phyloP scores from a whole-genome alignment of 2,329 filamentous ascomycete genomes.

The Paradendryphiella salina region DNA sequence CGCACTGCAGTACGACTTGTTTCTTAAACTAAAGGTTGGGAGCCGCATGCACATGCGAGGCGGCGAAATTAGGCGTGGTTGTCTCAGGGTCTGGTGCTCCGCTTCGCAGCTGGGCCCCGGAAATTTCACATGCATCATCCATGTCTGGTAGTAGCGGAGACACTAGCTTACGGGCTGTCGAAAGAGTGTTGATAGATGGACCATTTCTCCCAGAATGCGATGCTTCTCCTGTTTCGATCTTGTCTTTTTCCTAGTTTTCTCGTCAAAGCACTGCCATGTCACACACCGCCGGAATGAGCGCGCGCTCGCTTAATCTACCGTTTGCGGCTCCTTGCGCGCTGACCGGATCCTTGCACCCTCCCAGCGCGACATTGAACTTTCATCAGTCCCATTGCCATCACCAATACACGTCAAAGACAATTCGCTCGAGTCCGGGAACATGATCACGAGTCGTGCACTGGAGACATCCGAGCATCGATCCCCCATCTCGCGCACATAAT shows the following conservation, averaged over 20 bases:
- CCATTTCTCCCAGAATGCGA: not conserved
- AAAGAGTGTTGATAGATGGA: not conserved
- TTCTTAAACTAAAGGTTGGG: not conserved
- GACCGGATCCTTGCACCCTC: constrained; percentile 19
- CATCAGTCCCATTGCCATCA: constrained; percentile 19
- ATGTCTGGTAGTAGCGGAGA: constrained; percentile 14
- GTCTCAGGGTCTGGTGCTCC: constrained; percentile 17
- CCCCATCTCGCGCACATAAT: constrained; percentile 5
- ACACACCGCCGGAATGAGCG: constrained; percentile 16
- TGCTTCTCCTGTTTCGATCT: no score
- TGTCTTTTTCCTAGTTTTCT: not conserved
- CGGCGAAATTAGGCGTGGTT: constrained; percentile 12
- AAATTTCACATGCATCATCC: constrained; percentile 21
- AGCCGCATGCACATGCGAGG: constrained; percentile 20
- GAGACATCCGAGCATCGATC: constrained; percentile 15
- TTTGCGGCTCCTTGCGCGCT: constrained; percentile 17
- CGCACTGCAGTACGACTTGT: not conserved
- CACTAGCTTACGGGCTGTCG: constrained; percentile 3
- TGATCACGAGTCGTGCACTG: constrained; percentile 22
- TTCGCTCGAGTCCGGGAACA: constrained; percentile 13
- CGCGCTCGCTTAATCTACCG: constrained; percentile 17
- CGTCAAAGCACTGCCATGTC: constrained; percentile 19
- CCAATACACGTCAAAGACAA: constrained; percentile 8
- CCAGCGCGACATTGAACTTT: constrained; percentile 25
- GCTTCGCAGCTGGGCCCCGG: constrained; percentile 18